Evolutionary conservation across 2,329 filamentous ascomycete species (phyloP).

Genomic region (Coleophoma eucalyptorum): DNA sequence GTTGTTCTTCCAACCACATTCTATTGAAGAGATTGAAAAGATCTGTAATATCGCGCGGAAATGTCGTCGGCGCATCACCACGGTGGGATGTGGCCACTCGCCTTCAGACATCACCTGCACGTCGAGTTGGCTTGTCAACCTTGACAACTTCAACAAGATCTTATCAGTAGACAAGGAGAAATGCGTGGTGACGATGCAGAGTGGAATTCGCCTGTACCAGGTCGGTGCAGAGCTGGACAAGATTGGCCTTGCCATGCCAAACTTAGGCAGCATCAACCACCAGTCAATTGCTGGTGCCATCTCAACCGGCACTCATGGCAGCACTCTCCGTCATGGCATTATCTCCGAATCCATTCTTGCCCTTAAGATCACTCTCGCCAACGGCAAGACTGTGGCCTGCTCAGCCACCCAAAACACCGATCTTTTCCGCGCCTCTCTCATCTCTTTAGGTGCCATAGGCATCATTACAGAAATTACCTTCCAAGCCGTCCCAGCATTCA

Average conservation of each 20-base stretch:
- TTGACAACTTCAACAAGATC: slow-evolving; percentile 77
- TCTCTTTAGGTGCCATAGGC: slow-evolving; percentile 85
- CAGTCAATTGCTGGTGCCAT: slow-evolving; percentile 93
- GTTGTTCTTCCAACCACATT: slow-evolving; percentile 83
- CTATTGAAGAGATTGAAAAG: slow-evolving; percentile 78
- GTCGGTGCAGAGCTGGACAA: slow-evolving; percentile 72
- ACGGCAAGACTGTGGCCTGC: slow-evolving; percentile 71
- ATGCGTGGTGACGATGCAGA: slow-evolving; percentile 71
- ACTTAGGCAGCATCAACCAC: slow-evolving; percentile 90
- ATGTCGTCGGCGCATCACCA: slow-evolving; percentile 78
- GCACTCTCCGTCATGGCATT: slow-evolving; percentile 77
- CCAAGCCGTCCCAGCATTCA: slow-evolving; percentile 73
- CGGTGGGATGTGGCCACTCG: slow-evolving; percentile 88
- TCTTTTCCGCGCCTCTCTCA: slow-evolving; percentile 82
- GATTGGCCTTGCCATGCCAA: slow-evolving; percentile 79
- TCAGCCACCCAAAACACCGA: slow-evolving; percentile 63
- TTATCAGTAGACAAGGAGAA: slow-evolving; percentile 64
- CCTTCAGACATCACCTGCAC: slow-evolving; percentile 91
- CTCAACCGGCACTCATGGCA: slow-evolving; percentile 89
- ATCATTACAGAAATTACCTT: slow-evolving; percentile 90
- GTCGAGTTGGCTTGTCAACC: slow-evolving; percentile 89
- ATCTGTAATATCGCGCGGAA: slow-evolving; percentile 74
- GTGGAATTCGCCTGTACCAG: slow-evolving; percentile 78
- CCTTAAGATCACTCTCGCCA: slow-evolving; percentile 77
- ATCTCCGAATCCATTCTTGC: slow-evolving; percentile 74